A percentile compares a stretch with the other conserved stretches of the same genome.
phyloP scores from a whole-genome alignment of 495 filamentous ascomycete genomes.

The Lasiosphaeris hirsuta region DNA sequence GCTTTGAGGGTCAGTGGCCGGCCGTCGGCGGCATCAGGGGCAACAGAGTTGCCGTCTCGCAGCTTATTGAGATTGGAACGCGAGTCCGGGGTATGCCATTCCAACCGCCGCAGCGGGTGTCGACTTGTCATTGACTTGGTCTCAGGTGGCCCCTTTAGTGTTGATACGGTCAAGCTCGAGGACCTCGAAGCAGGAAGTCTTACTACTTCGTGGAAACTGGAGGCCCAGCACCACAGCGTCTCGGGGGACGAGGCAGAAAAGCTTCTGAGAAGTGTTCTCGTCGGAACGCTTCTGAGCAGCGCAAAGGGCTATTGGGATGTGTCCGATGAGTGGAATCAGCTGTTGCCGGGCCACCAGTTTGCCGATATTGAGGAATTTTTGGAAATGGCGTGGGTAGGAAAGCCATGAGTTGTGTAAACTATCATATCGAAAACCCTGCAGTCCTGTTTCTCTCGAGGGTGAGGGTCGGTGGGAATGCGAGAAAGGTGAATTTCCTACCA shows the following conservation, averaged over 20 bases:
- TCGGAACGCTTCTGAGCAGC: constrained; percentile 42
- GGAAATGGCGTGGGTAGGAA: constrained; percentile 42
- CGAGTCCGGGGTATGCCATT: no score
- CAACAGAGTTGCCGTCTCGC: no score
- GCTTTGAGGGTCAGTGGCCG: constrained; percentile 40
- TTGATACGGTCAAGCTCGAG: constrained; percentile 43
- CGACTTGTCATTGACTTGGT: no score
- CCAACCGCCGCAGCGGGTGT: no score
- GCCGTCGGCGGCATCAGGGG: no score
- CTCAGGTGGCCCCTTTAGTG: constrained; percentile 27
- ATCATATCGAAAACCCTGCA: no score
- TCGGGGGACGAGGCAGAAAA: constrained; percentile 36
- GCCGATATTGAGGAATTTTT: constrained; percentile 47
- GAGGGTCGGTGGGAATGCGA: no score
- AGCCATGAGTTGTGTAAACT: constrained; percentile 16
- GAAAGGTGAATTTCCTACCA: no score
- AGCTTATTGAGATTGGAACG: no score
- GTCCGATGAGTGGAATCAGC: constrained; percentile 52
- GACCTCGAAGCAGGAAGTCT: constrained; percentile 46
- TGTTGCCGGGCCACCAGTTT: constrained; percentile 53
- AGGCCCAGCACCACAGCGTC: constrained; percentile 41
- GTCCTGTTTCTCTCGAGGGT: no score
- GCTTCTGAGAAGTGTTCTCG: constrained; percentile 31
- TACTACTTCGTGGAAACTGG: constrained; percentile 43
- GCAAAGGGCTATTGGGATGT: constrained; percentile 38